A percentile compares a stretch with the other conserved stretches of the same genome.
Evolutionary conservation across 495 filamentous ascomycete genomes (phyloP).

Genomic region (Penicillium canescens): DNA sequence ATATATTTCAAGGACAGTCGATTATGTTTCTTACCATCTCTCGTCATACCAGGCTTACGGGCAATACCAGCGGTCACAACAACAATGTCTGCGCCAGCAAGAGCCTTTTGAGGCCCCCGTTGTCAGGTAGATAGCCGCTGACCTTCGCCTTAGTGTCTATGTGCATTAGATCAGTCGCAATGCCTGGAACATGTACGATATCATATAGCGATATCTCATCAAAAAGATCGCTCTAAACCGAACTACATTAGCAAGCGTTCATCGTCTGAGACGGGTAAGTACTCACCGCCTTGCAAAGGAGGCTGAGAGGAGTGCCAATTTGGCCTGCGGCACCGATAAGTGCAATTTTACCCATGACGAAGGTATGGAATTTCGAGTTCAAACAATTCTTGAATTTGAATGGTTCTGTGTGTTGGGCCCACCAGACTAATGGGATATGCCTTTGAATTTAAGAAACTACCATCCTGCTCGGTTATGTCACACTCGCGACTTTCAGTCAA

Average conservation of each 20-base stretch:
- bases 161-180: constrained; percentile 84
- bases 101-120: constrained; percentile 76
- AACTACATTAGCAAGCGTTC: not conserved
- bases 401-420: no score
- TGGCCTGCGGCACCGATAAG: constrained; percentile 82
- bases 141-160: constrained; percentile 90
- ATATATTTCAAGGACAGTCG: constrained; percentile 6
- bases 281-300: constrained; percentile 9
- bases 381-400: not conserved
- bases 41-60: constrained; percentile 92
- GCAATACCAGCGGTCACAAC: constrained; percentile 92
- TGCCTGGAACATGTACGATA: constrained; percentile 52
- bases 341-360: constrained; percentile 3
- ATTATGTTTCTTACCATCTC: constrained; percentile 58
- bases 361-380: not conserved
- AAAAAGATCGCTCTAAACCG: constrained; percentile 7
- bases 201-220: constrained; percentile 12
- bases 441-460: no score
- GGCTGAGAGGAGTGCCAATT: constrained; percentile 76
- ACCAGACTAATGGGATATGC: no score
- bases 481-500: no score
- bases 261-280: not conserved
- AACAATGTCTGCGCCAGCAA: constrained; percentile 81
- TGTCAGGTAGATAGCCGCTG: constrained; percentile 72
- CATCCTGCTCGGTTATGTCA: no score